These are phyloP conservation scores for Protea cynaroides DNA, from an alignment of 164 flowering plant species.

Conservation along the genomic window DNA sequence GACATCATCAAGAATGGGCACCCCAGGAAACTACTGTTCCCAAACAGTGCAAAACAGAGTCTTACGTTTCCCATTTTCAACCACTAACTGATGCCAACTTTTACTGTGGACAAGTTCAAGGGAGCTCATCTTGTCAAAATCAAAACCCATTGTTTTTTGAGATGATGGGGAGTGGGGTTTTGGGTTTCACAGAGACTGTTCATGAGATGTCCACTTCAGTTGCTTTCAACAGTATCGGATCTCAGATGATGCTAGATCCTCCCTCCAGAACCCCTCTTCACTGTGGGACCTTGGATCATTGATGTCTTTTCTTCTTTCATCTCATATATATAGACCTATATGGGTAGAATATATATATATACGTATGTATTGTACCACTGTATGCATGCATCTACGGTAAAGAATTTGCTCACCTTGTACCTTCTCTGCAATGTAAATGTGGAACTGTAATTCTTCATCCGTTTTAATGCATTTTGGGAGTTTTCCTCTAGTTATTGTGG, in stretches of 20 bases:
- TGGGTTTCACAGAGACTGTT: constrained; percentile 9
- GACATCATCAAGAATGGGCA: constrained; percentile 15
- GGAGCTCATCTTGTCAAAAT: background rate
- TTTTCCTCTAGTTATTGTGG: background rate
- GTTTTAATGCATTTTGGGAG: background rate
- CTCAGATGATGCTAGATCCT: constrained; percentile 32
- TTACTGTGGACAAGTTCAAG: constrained; percentile 20
- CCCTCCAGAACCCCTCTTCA: constrained; percentile 19
- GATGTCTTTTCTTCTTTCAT: background rate
- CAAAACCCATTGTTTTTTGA: constrained; percentile 28
- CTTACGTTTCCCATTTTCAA: constrained; percentile 25
- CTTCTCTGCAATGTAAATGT: background rate
- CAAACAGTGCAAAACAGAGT: constrained; percentile 41
- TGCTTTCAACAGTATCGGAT: constrained; percentile 28
- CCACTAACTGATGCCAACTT: constrained; percentile 11
- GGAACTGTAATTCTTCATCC: background rate
- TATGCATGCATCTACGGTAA: background rate
- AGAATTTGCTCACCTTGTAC: too few relatives aligned
- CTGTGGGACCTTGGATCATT: constrained; percentile 22
- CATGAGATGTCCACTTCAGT: constrained; percentile 36
- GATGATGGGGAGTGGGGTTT: constrained; percentile 24
- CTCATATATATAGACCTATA: too few relatives aligned
- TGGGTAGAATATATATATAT: background rate
- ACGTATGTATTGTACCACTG: background rate
- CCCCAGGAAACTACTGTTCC: constrained; percentile 14